A percentile compares a stretch with the other conserved stretches of the same genome.
Conservation (phyloP, 305 asterid genomes). For the Withania somnifera region DNA sequence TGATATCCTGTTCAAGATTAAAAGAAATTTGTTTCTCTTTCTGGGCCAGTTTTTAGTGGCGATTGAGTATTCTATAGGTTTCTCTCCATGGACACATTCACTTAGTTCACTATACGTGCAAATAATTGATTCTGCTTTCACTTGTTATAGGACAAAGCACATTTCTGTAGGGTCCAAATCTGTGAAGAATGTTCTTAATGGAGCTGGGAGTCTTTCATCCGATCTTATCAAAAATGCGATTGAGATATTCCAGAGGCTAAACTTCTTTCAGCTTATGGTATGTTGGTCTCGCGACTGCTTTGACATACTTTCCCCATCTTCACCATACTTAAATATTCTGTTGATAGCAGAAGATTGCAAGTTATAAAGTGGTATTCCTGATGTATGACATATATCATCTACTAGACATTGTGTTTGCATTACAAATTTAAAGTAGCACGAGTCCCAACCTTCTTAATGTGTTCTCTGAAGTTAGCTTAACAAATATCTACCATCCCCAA, state of each 20-base stretch:
- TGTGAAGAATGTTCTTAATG: slow-evolving; percentile 66
- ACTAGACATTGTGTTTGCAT: background rate
- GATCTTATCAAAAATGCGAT: slow-evolving; percentile 35
- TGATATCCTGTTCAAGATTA: background rate
- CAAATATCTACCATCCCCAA: background rate
- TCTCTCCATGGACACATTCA: no score
- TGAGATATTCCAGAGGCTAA: slow-evolving; percentile 59
- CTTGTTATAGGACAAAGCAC: slow-evolving; percentile 26
- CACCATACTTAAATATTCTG: background rate
- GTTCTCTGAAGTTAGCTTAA: background rate
- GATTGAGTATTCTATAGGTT: no score
- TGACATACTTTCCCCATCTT: background rate
- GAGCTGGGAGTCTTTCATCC: slow-evolving; percentile 68
- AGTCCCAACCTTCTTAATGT: background rate
- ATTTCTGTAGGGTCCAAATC: slow-evolving; percentile 20
- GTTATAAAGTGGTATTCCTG: background rate
- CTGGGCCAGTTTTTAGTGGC: background rate
- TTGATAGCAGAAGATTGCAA: background rate
- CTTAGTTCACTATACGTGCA: background rate
- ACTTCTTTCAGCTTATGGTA: slow-evolving; percentile 79
- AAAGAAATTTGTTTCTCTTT: background rate
- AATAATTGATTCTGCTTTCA: background rate
- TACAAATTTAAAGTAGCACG: background rate
- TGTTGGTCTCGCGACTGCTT: background rate
- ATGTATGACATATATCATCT: background rate